Base-by-base conservation (phyloP, 371 early-diverging fungal genomes). In the Mortierella sp. region DNA sequence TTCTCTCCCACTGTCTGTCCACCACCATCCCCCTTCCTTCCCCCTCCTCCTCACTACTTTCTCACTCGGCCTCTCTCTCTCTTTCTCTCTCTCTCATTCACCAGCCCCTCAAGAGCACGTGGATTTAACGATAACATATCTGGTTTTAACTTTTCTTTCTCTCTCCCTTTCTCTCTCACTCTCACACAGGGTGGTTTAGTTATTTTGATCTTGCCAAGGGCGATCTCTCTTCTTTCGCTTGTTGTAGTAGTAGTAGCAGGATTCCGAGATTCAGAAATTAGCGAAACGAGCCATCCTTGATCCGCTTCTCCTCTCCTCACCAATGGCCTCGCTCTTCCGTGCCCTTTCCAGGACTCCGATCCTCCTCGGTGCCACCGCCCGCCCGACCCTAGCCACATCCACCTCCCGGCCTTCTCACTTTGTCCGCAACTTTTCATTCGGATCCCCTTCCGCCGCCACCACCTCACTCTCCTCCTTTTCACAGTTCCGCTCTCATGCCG, bases 271-370 rank as follows among this genome's bases (percentile, higher is more conserved):
- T 7, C 28, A 6, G 48, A 45, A 64, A 53, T 15, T 29, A 18
- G 11, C 52, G 53, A 60, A 9, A 52, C n/a, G n/a, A n/a, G n/a
- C n/a, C n/a, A n/a, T n/a, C n/a, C n/a, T n/a, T n/a, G n/a, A n/a
- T n/a, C n/a, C n/a, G n/a, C n/a, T n/a, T n/a, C n/a, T n/a, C n/a
- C n/a, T n/a, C n/a, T n/a, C n/a, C n/a, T n/a, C n/a, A n/a, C n/a
- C 57, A 44, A 75, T 75, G 75, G 75, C 75, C 25, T 69, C 75
- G 52, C 70, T 75, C 48, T 75, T 75, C 63, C 60, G 75, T 70
- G 70, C 75, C 6, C 58, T 75, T 28, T 62, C 75, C 19, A 75
- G 75, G 66, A 70, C 70, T 28, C 70, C 75, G 28, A 28, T 74
- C 52, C 68, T 73, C 64, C 63, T 67, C 43, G 47, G 56, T 26